Base-by-base conservation (phyloP, 768 basidiomycete genomes). In the Leccinum fibrillosum region DNA sequence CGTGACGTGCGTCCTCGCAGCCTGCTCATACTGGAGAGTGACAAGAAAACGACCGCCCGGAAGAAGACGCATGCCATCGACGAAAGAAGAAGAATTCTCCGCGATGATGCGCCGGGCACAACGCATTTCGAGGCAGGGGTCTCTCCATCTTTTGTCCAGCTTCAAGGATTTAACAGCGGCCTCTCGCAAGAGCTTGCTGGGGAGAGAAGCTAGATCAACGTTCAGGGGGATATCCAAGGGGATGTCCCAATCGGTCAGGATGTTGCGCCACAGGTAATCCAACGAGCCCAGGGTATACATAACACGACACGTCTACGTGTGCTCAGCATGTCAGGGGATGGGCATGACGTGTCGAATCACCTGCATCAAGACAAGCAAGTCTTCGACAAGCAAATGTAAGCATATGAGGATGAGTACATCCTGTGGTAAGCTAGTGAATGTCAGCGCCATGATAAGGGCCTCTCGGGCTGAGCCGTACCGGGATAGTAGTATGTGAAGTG, bases 251-350 rank as follows among this genome's bases (percentile, higher is more conserved):
- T 58, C 26, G 10, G 58, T 55, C 42, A 64, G 56, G 23, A 55
- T 81, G 62, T 34, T 76, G 75, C 81, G 84, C 83, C 84, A 86
- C 39, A 83, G 68, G 66, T 83, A 83, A 65, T 86, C 80, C 42
- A 69, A 69, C 51, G 75, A 76, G 13, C 76, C 77, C 45, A 81
- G 76, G n/a, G 77, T 77, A 72, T 86, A 78, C 57, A 85, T 70
- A 59, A 72, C 79, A 79, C 84, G 85, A 77, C 83, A 83, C 68
- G 82, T 79, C 82, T 86, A 69, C 73, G 74, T 76, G 74, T 59
- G 60, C 45, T 58, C 37, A 57, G 52, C 37, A 53, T 56, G 60
- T 70, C 59, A 61, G 58, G 39, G 25, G 4, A 37, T 6, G 15
- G 11, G 28, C 6, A 19, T 17, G 48, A 52, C 17, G 19, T 17